Conservation (phyloP, 129 eudicot genomes). For the Saposhnikovia divaricata region DNA sequence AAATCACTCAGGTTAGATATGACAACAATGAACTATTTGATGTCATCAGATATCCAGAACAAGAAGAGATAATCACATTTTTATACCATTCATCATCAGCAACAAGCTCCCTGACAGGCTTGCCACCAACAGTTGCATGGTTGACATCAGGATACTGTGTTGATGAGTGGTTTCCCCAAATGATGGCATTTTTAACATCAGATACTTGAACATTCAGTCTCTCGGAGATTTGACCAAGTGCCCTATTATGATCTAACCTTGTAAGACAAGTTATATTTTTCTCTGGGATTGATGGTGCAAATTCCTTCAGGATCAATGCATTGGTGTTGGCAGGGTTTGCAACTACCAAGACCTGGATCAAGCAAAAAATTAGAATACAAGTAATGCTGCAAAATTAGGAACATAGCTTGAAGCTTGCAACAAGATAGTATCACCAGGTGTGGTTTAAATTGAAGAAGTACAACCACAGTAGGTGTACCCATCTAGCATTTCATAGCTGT, state of each 20-base stretch:
- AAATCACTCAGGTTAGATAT: neutral
- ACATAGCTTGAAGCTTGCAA: too few relatives aligned
- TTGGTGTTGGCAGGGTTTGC: conserved; percentile 95
- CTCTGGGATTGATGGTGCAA: conserved; percentile 85
- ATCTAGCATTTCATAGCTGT: neutral
- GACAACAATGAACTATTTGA: neutral
- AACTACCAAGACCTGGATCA: conserved; percentile 80
- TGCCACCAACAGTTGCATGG: conserved; percentile 77
- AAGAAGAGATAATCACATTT: neutral
- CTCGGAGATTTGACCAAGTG: conserved; percentile 65
- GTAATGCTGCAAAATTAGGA: neutral
- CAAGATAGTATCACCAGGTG: neutral
- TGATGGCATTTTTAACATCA: conserved; percentile 79
- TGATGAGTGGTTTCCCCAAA: conserved; percentile 92
- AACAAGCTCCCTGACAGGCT: conserved; percentile 64
- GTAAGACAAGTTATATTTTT: conserved; percentile 80
- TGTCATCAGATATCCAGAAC: neutral
- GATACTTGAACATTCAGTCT: conserved; percentile 59
- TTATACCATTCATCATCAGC: conserved; percentile 70
- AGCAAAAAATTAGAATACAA: neutral
- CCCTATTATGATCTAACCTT: conserved; percentile 91
- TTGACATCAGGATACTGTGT: conserved; percentile 75
- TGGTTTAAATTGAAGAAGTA: neutral
- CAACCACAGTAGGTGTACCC: neutral
- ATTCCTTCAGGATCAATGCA: conserved; percentile 87